Conservation (phyloP, 2,329 filamentous ascomycete genomes). For the Didymella pinodella region DNA sequence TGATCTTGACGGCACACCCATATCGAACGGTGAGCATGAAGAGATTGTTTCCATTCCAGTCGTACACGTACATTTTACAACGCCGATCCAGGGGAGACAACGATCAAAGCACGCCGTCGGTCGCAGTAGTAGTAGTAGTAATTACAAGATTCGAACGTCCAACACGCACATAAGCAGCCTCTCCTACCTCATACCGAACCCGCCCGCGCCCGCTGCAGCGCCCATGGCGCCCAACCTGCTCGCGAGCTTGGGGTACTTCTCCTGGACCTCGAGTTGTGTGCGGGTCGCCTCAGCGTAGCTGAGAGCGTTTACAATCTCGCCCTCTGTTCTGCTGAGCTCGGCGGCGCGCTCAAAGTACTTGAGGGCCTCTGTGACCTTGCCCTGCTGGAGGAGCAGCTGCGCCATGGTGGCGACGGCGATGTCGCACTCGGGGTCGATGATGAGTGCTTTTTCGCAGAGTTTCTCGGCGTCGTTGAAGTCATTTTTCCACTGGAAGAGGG, state of each 20-base stretch:
- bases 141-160: constrained; percentile 17
- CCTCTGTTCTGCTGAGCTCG: constrained; percentile 91
- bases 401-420: constrained; percentile 99
- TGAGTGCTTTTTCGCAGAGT: constrained; percentile 95
- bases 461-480: constrained; percentile 95
- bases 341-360: constrained; percentile 97
- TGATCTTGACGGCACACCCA: not conserved
- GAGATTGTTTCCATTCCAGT: constrained; percentile 7
- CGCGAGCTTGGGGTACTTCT: constrained; percentile 62
- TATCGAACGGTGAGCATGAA: not conserved
- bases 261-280: constrained; percentile 82
- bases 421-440: constrained; percentile 98
- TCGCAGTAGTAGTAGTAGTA: constrained; percentile 5
- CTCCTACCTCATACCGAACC: constrained; percentile 46
- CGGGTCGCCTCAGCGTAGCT: constrained; percentile 97
- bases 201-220: constrained; percentile 39
- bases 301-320: constrained; percentile 93
- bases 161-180: not conserved
- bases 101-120: constrained; percentile 1
- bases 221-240: constrained; percentile 58
- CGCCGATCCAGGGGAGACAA: constrained; percentile 5
- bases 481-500: constrained; percentile 97
- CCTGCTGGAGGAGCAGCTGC: constrained; percentile 94
- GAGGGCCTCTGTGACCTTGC: constrained; percentile 93
- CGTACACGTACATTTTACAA: constrained; percentile 23